Conservation (phyloP, 441 rosid species). For the Pelargonium myrrhifolium region DNA sequence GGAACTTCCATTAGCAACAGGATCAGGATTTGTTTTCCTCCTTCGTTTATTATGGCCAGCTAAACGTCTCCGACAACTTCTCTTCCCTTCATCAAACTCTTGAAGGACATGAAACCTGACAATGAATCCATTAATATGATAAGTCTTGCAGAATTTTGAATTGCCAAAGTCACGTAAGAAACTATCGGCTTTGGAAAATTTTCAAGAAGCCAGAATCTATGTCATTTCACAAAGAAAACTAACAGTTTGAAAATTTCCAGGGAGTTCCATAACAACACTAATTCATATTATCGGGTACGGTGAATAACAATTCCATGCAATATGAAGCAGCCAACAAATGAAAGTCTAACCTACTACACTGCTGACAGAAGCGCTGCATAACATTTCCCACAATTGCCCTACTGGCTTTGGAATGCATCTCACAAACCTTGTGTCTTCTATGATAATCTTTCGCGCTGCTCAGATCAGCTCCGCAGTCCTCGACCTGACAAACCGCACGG, state of each 20-base stretch:
- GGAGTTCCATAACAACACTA: no score
- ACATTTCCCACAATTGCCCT: constrained; percentile 79
- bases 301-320: no score
- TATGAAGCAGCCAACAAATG: not conserved
- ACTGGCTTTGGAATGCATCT: constrained; percentile 86
- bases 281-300: no score
- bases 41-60: constrained; percentile 97
- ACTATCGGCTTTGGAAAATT: no score
- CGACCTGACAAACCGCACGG: constrained; percentile 86
- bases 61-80: constrained; percentile 95
- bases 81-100: constrained; percentile 98
- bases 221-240: no score
- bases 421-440: constrained; percentile 91
- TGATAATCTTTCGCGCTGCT: constrained; percentile 89
- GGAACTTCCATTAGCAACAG: constrained; percentile 41
- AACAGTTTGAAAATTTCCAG: no score
- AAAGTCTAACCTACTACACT: constrained; percentile 78
- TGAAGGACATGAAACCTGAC: constrained; percentile 87
- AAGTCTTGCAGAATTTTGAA: not conserved
- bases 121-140: constrained; percentile 7
- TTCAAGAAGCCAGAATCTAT: no score
- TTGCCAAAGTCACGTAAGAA: no score
- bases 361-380: constrained; percentile 99
- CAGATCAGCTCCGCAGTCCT: constrained; percentile 87
- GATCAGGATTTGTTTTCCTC: constrained; percentile 79